phyloP scores from a whole-genome alignment of 139 green algal species.

The Chlorella sp. region DNA sequence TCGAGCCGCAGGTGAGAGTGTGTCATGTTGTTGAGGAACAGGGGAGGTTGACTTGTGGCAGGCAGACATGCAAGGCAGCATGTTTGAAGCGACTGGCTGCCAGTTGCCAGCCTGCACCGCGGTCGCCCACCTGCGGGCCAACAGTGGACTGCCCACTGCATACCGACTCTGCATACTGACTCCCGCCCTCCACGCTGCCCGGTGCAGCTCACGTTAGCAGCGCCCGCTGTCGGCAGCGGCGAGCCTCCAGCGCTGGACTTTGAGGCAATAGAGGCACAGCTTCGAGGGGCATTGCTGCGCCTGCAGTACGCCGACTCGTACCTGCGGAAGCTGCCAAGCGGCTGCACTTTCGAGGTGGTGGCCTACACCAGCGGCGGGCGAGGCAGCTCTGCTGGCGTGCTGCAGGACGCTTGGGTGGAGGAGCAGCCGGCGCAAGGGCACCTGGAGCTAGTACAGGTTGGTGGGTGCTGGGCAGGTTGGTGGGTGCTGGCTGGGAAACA shows the following conservation, averaged over 20 bases:
- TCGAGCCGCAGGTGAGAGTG: conserved; percentile 47
- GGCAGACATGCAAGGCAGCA: background rate
- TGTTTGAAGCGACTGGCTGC: background rate
- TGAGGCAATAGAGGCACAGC: conserved; percentile 39
- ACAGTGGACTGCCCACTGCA: background rate
- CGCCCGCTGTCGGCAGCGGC: background rate
- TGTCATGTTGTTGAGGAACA: background rate
- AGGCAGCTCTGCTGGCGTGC: background rate
- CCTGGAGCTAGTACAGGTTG: conserved; percentile 1
- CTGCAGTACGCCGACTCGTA: conserved; percentile 57
- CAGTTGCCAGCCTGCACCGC: background rate
- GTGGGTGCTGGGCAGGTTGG: background rate
- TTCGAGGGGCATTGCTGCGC: conserved; percentile 52
- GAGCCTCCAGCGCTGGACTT: conserved; percentile 22
- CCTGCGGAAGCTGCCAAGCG: conserved; percentile 37
- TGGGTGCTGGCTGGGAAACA: background rate
- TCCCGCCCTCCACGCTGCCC: background rate
- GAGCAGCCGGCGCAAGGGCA: conserved; percentile 29
- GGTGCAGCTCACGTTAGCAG: background rate
- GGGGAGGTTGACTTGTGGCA: too few relatives aligned
- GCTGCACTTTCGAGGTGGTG: conserved; percentile 58
- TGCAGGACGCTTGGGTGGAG: conserved; percentile 50
- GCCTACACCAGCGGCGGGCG: conserved; percentile 38
- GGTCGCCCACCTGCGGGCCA: too few relatives aligned
- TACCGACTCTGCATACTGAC: background rate